Evolutionary conservation across 2,329 filamentous ascomycete species (phyloP).

Genomic region (Pestalotiopsis sp.): DNA sequence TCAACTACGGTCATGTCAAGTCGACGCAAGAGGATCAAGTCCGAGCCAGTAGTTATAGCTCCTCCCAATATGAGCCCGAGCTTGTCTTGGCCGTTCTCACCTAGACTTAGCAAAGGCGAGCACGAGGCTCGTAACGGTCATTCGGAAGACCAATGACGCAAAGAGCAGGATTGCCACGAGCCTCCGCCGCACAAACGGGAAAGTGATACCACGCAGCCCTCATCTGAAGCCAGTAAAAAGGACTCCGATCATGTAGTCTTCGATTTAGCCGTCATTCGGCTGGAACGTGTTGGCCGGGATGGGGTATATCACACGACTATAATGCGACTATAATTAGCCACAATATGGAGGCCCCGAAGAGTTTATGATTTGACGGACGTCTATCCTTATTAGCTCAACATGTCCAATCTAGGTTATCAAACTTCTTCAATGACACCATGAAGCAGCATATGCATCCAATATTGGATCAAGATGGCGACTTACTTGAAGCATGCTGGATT

Average conservation of each 20-base stretch:
- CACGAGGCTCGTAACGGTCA: not conserved
- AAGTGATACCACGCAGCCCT: not conserved
- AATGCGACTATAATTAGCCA: not conserved
- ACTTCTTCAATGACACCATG: not conserved
- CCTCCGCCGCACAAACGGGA: conserved; percentile 2
- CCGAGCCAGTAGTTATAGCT: not conserved
- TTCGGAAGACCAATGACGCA: not conserved
- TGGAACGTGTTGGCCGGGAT: not conserved
- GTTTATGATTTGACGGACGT: not conserved
- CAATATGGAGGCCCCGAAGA: not conserved
- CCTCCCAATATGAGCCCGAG: not conserved
- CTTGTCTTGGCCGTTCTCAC: not conserved
- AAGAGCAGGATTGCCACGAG: not conserved
- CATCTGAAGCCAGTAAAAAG: not conserved
- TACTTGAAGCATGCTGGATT: not conserved
- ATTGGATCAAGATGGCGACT: not conserved
- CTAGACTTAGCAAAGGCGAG: not conserved
- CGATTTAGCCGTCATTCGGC: conserved; percentile 4
- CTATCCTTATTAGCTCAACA: not conserved
- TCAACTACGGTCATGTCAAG: not conserved
- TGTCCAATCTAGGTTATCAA: not conserved
- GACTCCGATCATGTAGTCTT: not conserved
- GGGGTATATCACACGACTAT: conserved; percentile 3
- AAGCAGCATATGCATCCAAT: not conserved
- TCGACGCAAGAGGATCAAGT: not conserved